Evolutionary conservation across 2,329 filamentous ascomycete genomes (phyloP).

Genomic region (Fusarium begoniae): DNA sequence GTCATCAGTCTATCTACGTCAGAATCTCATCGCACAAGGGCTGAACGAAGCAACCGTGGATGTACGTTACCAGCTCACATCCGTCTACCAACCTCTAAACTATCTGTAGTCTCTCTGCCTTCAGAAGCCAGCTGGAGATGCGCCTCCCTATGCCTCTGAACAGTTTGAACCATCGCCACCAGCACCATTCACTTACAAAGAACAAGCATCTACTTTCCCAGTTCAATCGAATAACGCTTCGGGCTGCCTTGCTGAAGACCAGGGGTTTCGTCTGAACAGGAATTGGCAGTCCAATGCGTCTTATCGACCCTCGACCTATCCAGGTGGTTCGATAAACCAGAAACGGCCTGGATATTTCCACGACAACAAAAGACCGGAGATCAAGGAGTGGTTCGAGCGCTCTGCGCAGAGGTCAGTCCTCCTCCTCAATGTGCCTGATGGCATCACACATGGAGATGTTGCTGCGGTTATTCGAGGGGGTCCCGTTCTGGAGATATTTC

Average conservation of each 20-base stretch:
- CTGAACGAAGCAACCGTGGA: slow-evolving; percentile 57
- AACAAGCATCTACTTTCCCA: background rate
- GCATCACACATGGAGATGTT: slow-evolving; percentile 72
- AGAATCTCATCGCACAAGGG: slow-evolving; percentile 61
- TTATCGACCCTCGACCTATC: background rate
- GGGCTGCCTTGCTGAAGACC: background rate
- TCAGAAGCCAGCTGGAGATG: background rate
- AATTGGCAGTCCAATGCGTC: background rate
- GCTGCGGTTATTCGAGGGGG: slow-evolving; percentile 74
- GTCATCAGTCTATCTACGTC: slow-evolving; percentile 39
- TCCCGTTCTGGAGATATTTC: slow-evolving; percentile 72
- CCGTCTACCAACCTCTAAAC: background rate
- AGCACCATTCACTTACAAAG: background rate
- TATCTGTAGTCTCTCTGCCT: slow-evolving; percentile 16
- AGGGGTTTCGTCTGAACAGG: background rate
- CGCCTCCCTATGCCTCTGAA: background rate
- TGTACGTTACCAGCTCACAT: slow-evolving; percentile 48
- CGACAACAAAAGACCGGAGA: background rate
- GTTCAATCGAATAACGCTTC: background rate
- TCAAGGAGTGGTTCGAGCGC: slow-evolving; percentile 41
- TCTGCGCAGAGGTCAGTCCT: slow-evolving; percentile 66
- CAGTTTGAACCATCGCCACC: background rate
- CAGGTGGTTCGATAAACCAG: background rate
- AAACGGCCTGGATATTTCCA: background rate
- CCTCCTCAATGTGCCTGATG: slow-evolving; percentile 69